Evolutionary conservation across 257 asterid genomes (phyloP).

Genomic region (Gynochthodes officinalis): DNA sequence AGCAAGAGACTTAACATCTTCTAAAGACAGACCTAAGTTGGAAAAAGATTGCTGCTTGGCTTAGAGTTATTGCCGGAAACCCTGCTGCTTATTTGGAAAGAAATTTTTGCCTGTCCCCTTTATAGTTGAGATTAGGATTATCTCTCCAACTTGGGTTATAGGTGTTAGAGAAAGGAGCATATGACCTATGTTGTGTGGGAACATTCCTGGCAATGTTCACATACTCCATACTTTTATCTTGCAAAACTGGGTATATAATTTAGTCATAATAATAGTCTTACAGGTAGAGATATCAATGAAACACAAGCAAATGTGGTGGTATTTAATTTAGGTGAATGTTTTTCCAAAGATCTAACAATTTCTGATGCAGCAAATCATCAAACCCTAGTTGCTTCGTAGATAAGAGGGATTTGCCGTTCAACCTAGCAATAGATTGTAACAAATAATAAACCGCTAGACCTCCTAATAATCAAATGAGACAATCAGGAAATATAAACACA

Average conservation of each 20-base stretch:
- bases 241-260: not conserved
- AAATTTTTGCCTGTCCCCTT: not conserved
- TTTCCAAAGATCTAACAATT: no score
- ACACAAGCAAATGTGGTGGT: no score
- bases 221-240: not conserved
- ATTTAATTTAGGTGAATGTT: no score
- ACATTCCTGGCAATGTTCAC: not conserved
- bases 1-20: not conserved
- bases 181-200: not conserved
- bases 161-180: not conserved
- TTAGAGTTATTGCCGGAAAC: not conserved
- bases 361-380: no score
- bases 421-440: no score
- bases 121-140: not conserved
- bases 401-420: no score
- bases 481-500: no score
- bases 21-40: not conserved
- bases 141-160: not conserved
- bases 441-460: no score
- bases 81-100: not conserved
- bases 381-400: no score
- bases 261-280: no score
- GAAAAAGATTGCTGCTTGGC: not conserved
- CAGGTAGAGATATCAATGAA: no score
- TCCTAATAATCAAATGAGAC: no score